A percentile compares a stretch with the other conserved stretches of the same genome.
These are phyloP conservation scores for Bipolaris sorokiniana DNA, from an alignment of 2,329 filamentous ascomycete genomes.

Conservation along the genomic window DNA sequence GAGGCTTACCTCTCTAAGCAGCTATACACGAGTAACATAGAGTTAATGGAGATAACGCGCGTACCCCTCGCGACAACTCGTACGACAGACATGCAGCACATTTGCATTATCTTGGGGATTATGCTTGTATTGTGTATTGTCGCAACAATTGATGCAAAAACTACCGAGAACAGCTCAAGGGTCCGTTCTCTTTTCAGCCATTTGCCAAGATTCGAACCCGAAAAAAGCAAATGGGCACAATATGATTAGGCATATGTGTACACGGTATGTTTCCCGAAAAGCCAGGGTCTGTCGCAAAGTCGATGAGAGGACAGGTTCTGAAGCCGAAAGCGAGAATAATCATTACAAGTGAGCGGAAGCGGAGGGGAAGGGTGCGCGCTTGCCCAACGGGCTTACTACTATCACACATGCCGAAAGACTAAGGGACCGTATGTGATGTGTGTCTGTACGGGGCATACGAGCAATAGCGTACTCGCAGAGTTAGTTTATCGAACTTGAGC, in stretches of 20 bases:
- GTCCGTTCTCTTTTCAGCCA: neutral
- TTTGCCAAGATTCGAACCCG: neutral
- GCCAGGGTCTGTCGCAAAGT: too few species aligned
- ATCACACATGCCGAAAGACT: too few species aligned
- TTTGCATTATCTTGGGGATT: too few species aligned
- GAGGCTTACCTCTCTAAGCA: neutral
- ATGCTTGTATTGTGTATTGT: neutral
- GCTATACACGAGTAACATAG: neutral
- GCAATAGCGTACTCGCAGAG: neutral
- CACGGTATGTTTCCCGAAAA: neutral
- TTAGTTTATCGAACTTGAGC: neutral
- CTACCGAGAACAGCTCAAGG: neutral
- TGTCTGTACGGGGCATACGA: neutral
- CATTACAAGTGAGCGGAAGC: too few species aligned
- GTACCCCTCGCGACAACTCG: neutral
- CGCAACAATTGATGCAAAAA: neutral
- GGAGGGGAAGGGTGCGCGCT: too few species aligned
- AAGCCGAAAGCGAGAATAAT: too few species aligned
- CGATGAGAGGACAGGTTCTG: too few species aligned
- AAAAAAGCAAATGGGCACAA: neutral
- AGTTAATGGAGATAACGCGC: neutral
- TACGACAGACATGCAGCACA: too few species aligned
- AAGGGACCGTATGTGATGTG: too few species aligned
- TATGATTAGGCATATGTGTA: neutral
- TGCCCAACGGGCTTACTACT: too few species aligned